Base-by-base conservation (phyloP, 2,329 filamentous ascomycete species). In the Cladosporium halotolerans region DNA sequence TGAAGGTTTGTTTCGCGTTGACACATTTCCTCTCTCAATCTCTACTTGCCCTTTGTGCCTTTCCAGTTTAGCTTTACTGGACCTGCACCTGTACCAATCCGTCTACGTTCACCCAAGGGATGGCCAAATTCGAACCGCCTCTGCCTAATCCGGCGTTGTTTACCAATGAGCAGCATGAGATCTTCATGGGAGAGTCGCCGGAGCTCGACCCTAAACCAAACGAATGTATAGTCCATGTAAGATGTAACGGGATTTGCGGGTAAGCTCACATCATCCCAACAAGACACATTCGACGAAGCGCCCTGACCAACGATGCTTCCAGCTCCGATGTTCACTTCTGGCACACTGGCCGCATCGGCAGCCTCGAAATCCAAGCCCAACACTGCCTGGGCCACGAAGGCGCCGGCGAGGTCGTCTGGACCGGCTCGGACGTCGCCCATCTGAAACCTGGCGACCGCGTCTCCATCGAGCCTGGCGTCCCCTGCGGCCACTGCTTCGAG, bases 371-470 rank as follows among this genome's bases (percentile, higher is more conserved):
- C 10, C 76, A 82, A 54, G 78, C 79, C 16, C 80, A 85, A 58
- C 83, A 81, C 60, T 83, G 85, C 49, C 74, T 83, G 3, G 85
- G 85, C 60, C 85, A 89, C 63, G 85, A 88, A 69, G 86, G 83
- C 5, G 79, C 84, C 10, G 85, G 85, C 44, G 74, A 84, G 18
- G 74, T 88, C 53, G 75, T 77, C 55, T 74, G 78, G 42, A 73
- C 84, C 38, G 85, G 84, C 36, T 69, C 78, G 9, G 72, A 71
- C 19, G 82, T 86, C 33, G 79, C 72, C 33, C 68, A 72, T 2
- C 70, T 88, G 32, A 75, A 76, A 53, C 72, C 79, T 33, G 85
- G 84, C 54, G 84, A 88, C 62, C 73, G 82, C 48, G 82, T 88
- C 9, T 83, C 84, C 3, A 69, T 88, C 13, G 84, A 88, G 61